Percentiles rank a stretch among this genome's conserved stretches.
Evolutionary conservation across 805 yeast species (phyloP).

Genomic region (Candida orba): DNA sequence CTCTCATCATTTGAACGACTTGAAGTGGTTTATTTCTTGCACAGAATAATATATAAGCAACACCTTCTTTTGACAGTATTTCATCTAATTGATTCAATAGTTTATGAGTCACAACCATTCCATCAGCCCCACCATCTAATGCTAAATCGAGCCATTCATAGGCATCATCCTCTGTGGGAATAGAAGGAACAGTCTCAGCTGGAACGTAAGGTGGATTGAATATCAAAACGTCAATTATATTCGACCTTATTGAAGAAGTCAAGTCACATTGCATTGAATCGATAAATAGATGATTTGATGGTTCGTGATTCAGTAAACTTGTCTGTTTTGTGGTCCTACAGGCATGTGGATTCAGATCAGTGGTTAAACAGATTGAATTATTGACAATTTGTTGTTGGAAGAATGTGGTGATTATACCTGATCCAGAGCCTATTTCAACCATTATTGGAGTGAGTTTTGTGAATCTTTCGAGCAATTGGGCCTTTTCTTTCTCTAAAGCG

Average conservation of each 20-base stretch:
- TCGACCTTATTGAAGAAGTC: slow-evolving; percentile 38
- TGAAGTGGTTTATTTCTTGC: slow-evolving; percentile 77
- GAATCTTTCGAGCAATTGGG: slow-evolving; percentile 28
- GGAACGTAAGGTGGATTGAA: slow-evolving; percentile 99
- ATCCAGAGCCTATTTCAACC: slow-evolving; percentile 85
- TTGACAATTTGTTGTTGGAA: slow-evolving; percentile 52
- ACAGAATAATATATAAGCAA: slow-evolving; percentile 85
- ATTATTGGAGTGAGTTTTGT: slow-evolving; percentile 43
- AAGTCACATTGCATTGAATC: slow-evolving; percentile 55
- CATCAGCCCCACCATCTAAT: slow-evolving; percentile 79
- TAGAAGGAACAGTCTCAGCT: slow-evolving; percentile 60
- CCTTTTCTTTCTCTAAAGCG: slow-evolving; percentile 56
- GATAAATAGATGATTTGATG: slow-evolving; percentile 16
- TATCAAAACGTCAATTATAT: slow-evolving; percentile 60
- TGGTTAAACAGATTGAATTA: slow-evolving; percentile 48
- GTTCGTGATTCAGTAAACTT: slow-evolving; percentile 26
- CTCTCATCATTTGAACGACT: slow-evolving; percentile 43
- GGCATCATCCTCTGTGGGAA: slow-evolving; percentile 44
- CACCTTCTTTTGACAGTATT: slow-evolving; percentile 52
- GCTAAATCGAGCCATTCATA: slow-evolving; percentile 84
- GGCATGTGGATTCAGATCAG: slow-evolving; percentile 80
- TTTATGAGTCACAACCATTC: slow-evolving; percentile 77
- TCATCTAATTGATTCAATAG: slow-evolving; percentile 49
- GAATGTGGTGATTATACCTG: slow-evolving; percentile 84
- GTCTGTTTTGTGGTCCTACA: slow-evolving; percentile 47